These are phyloP conservation scores for Gonapodya sp. DNA, from an alignment of 192 early-diverging fungal genomes.

Conservation along the genomic window DNA sequence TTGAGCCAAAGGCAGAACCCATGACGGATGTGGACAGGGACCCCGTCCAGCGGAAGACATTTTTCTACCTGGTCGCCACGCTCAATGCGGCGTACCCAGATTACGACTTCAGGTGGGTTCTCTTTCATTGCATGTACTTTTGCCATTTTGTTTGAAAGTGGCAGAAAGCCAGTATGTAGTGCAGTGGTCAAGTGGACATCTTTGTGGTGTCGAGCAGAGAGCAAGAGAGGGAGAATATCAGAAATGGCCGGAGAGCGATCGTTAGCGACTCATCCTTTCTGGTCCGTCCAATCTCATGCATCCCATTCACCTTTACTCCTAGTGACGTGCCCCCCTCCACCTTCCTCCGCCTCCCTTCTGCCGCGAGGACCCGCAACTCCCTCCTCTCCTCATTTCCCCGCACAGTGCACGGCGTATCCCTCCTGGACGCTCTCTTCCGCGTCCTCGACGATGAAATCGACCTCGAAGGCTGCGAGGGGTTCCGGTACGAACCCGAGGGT, in stretches of 20 bases:
- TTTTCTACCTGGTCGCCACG: conserved; percentile 92
- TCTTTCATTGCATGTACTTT: too few relatives aligned
- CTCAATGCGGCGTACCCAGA: conserved; percentile 94
- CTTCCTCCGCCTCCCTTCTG: not conserved
- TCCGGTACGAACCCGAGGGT: conserved; percentile 77
- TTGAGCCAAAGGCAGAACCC: not conserved
- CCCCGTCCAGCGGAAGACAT: conserved; percentile 57
- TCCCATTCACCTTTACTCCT: not conserved
- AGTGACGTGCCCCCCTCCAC: not conserved
- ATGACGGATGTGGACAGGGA: not conserved
- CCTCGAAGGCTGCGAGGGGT: conserved; percentile 78
- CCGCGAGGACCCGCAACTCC: not conserved
- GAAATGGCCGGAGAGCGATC: too few relatives aligned
- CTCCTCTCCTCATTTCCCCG: not conserved
- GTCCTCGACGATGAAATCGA: conserved; percentile 74
- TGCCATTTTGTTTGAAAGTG: too few relatives aligned
- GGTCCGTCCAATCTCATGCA: not conserved
- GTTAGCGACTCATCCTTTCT: not conserved
- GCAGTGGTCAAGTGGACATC: too few relatives aligned
- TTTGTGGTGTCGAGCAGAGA: too few relatives aligned
- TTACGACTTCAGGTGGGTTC: conserved; percentile 83
- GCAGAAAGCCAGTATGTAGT: too few relatives aligned
- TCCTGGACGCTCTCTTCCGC: not conserved
- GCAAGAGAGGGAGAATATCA: too few relatives aligned
- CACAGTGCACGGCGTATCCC: not conserved